phyloP scores from a whole-genome alignment of 148 eudicot species.

The Arbutus unedo region DNA sequence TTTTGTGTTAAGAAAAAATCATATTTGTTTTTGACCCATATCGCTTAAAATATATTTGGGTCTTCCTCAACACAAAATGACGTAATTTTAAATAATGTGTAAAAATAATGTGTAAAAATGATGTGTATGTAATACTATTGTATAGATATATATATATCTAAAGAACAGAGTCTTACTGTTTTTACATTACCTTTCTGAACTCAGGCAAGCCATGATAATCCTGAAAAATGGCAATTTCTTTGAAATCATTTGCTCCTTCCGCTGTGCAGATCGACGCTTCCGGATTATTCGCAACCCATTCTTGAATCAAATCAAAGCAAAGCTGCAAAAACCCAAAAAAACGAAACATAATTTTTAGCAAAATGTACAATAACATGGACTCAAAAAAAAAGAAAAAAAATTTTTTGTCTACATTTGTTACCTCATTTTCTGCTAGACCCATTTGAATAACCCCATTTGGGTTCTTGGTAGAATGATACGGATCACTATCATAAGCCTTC shows the following conservation, averaged over 20 bases:
- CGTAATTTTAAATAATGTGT: too few species aligned
- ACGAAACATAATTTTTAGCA: background rate
- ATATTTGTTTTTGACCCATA: too few species aligned
- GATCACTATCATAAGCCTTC: slow-evolving; percentile 52
- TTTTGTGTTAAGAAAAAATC: too few species aligned
- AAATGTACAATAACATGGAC: too few species aligned
- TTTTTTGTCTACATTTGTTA: background rate
- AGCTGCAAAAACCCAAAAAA: slow-evolving; percentile 33
- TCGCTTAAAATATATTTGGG: too few species aligned
- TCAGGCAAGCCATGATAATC: slow-evolving; percentile 67
- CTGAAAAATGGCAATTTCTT: slow-evolving; percentile 52
- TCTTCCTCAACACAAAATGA: too few species aligned
- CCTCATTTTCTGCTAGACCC: slow-evolving; percentile 61
- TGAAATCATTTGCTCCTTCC: slow-evolving; percentile 40
- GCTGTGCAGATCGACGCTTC: slow-evolving; percentile 48
- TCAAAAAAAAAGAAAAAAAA: too few species aligned
- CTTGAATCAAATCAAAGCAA: slow-evolving; percentile 46
- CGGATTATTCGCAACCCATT: slow-evolving; percentile 51
- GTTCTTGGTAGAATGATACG: slow-evolving; percentile 37
- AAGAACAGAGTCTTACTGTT: background rate
- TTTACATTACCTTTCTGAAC: slow-evolving; percentile 42
- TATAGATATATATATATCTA: too few species aligned
- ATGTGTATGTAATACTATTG: too few species aligned
- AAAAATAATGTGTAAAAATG: too few species aligned
- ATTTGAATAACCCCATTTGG: slow-evolving; percentile 53